These are phyloP conservation scores for Kazachstania kunashirensis DNA, from an alignment of 805 yeast genomes.

Conservation along the genomic window DNA sequence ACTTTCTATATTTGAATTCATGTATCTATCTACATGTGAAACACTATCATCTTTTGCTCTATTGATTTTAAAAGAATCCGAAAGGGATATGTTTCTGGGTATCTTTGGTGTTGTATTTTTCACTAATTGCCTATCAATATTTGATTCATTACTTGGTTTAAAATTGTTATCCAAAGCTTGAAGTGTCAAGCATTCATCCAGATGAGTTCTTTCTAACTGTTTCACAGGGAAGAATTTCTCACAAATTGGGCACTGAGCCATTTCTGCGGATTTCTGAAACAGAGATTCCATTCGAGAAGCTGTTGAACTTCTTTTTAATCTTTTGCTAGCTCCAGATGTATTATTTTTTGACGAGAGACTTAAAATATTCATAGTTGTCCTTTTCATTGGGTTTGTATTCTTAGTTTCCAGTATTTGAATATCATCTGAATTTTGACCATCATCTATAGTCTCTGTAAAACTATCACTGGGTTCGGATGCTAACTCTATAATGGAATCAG, in stretches of 20 bases:
- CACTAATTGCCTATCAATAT: neutral
- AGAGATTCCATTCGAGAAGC: constrained; percentile 11
- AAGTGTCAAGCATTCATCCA: constrained; percentile 46
- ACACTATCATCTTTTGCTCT: neutral
- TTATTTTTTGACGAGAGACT: neutral
- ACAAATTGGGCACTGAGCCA: constrained; percentile 64
- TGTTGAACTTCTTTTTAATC: constrained; percentile 1
- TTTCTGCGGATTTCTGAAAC: constrained; percentile 7
- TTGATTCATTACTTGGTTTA: neutral
- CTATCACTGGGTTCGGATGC: constrained; percentile 20
- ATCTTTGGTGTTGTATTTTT: neutral
- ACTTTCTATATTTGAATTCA: constrained; percentile 32
- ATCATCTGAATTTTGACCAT: constrained; percentile 25
- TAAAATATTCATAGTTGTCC: constrained; percentile 1
- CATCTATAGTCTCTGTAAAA: constrained; percentile 8
- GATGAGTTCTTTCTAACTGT: constrained; percentile 48
- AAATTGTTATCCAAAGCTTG: constrained; percentile 11
- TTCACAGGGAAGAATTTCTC: constrained; percentile 42
- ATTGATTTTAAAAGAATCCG: neutral
- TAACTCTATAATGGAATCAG: constrained; percentile 20
- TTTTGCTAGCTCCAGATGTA: no score
- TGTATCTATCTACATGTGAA: constrained; percentile 16
- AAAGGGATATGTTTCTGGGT: neutral
- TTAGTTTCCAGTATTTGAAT: constrained; percentile 24
- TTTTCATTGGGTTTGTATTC: constrained; percentile 12